Evolutionary conservation across 176 grass and related monocot genomes (phyloP).

Genomic region (Alloteropsis semialata): DNA sequence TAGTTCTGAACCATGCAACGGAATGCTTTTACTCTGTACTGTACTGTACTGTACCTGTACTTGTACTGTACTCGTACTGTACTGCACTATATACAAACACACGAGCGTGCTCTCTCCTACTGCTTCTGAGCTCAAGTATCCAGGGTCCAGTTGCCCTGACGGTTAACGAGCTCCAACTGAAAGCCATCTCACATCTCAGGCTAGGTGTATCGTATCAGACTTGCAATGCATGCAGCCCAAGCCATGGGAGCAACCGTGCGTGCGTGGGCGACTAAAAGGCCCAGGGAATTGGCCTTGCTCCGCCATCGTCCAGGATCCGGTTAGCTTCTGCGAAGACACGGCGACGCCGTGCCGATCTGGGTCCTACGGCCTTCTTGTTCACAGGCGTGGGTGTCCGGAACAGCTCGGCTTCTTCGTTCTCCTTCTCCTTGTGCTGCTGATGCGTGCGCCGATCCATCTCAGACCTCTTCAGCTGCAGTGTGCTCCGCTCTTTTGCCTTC

Average conservation of each 20-base stretch:
- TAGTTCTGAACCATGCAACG: not conserved
- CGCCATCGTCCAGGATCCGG: conserved; percentile 1
- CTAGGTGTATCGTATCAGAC: not conserved
- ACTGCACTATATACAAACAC: not conserved
- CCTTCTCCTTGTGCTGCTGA: not conserved
- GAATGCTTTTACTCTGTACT: not conserved
- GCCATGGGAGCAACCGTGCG: not conserved
- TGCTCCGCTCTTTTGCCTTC: conserved; percentile 34
- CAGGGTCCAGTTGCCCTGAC: not conserved
- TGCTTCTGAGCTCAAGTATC: not conserved
- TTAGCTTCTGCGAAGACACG: conserved; percentile 27
- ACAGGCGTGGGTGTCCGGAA: not conserved
- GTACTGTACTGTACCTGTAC: not conserved
- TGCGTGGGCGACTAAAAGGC: not conserved
- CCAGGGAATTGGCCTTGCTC: not conserved
- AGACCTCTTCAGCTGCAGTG: conserved; percentile 13
- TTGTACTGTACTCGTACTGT: too few species aligned
- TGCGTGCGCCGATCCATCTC: not conserved
- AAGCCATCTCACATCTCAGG: not conserved
- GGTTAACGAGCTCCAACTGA: not conserved
- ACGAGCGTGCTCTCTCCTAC: not conserved
- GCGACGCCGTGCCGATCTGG: not conserved
- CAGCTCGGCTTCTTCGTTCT: not conserved
- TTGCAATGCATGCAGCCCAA: not conserved
- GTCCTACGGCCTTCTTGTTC: conserved; percentile 1